Conservation (phyloP, 768 basidiomycete genomes). For the Tulasnella sp. region DNA sequence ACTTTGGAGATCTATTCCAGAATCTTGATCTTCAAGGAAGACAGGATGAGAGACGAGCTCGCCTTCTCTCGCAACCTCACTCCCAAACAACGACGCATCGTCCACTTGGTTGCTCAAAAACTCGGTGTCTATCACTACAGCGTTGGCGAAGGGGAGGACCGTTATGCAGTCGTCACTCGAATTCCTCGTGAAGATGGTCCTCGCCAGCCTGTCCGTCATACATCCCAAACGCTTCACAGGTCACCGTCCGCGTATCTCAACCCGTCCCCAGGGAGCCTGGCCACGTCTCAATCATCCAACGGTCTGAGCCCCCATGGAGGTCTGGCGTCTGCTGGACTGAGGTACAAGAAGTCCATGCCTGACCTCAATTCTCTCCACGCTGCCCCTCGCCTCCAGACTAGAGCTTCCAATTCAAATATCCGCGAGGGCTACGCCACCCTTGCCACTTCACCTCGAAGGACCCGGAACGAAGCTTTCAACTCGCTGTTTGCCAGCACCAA, state of each 20-base stretch:
- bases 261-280: conserved; percentile 37
- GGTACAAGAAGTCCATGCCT: conserved; percentile 98
- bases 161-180: conserved; percentile 91
- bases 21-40: conserved; percentile 94
- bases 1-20: conserved; percentile 97
- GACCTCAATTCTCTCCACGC: conserved; percentile 78
- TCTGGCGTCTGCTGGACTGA: conserved; percentile 50
- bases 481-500: conserved; percentile 58
- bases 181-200: conserved; percentile 61
- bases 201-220: conserved; percentile 30
- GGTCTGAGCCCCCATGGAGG: background rate
- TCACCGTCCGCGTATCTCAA: conserved; percentile 77
- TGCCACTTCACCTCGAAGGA: conserved; percentile 72
- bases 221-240: conserved; percentile 68
- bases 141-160: conserved; percentile 85
- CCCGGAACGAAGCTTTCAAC: conserved; percentile 56
- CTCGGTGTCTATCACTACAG: conserved; percentile 93
- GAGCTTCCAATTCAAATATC: conserved; percentile 85
- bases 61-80: conserved; percentile 87
- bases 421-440: conserved; percentile 83
- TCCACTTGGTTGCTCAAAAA: conserved; percentile 95
- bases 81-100: conserved; percentile 82
- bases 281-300: conserved; percentile 28
- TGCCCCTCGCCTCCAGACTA: conserved; percentile 71
- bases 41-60: conserved; percentile 93